These are phyloP conservation scores for Globisporangium orthogonon DNA, from an alignment of 352 stramenopile species.

Conservation along the genomic window DNA sequence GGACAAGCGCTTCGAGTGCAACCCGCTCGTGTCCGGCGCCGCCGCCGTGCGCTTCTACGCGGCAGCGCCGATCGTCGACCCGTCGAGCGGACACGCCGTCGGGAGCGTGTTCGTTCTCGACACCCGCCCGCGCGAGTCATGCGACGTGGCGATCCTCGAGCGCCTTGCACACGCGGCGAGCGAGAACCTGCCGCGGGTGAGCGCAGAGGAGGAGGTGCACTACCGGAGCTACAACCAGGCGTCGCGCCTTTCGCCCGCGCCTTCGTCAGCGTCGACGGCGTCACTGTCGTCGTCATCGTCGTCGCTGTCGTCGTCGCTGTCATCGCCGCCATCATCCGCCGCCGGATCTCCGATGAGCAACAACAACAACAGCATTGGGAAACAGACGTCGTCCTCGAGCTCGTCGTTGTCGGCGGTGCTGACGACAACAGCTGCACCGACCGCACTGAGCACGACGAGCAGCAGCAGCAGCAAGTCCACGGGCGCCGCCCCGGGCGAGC, in stretches of 20 bases:
- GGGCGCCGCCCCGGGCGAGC: conserved; percentile 14
- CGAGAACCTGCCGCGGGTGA: conserved; percentile 38
- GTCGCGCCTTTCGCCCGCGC: conserved; percentile 3
- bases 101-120: conserved; percentile 83
- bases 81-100: conserved; percentile 43
- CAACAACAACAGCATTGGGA: background rate
- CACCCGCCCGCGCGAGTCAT: conserved; percentile 60
- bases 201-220: conserved; percentile 1
- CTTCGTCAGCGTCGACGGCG: background rate
- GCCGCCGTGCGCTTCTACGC: conserved; percentile 94
- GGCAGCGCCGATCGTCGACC: conserved; percentile 61
- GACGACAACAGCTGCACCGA: background rate
- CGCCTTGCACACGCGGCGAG: conserved; percentile 46
- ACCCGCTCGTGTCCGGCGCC: conserved; percentile 84
- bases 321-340: conserved; percentile 12
- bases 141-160: conserved; percentile 64
- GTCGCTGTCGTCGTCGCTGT: conserved; percentile 16
- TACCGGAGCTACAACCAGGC: conserved; percentile 7
- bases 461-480: background rate
- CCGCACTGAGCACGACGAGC: background rate
- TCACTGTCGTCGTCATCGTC: conserved; percentile 25
- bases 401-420: conserved; percentile 8
- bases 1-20: conserved; percentile 85
- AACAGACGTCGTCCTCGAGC: background rate
- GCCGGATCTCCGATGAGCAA: conserved; percentile 7